Conservation (phyloP, 345 rosid genomes). For the Jatropha curcas region DNA sequence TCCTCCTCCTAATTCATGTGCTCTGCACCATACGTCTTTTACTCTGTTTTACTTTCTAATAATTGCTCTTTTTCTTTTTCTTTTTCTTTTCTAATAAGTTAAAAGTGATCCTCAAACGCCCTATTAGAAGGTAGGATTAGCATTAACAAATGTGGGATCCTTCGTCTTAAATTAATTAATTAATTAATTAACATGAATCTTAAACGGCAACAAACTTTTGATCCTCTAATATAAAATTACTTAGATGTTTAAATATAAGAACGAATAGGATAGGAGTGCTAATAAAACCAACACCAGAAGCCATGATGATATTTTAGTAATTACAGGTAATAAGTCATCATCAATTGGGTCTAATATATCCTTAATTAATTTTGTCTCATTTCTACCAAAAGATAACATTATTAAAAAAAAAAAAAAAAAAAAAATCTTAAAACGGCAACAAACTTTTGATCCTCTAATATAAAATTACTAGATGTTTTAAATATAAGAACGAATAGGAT, state of each 20-base stretch:
- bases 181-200: slow-evolving; percentile 1
- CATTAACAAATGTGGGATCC: background rate
- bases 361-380: slow-evolving; percentile 1
- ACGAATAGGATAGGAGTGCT: background rate
- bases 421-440: slow-evolving; percentile 12
- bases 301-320: background rate
- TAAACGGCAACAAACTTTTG: slow-evolving; percentile 5
- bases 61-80: too few relatives aligned
- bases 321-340: slow-evolving; percentile 7
- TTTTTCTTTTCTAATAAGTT: too few relatives aligned
- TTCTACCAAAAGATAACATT: background rate
- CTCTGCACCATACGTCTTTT: background rate
- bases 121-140: too few relatives aligned
- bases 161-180: background rate
- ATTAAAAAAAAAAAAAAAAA: too few relatives aligned
- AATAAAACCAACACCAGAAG: background rate
- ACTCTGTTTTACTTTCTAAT: too few relatives aligned
- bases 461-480: background rate
- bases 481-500: background rate
- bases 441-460: background rate
- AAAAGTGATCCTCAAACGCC: too few relatives aligned
- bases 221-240: background rate
- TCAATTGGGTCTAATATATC: slow-evolving; percentile 1
- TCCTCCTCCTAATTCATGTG: background rate
- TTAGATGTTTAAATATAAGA: background rate